Conservation (phyloP, 768 basidiomycete genomes). For the Rickenella mellea region DNA sequence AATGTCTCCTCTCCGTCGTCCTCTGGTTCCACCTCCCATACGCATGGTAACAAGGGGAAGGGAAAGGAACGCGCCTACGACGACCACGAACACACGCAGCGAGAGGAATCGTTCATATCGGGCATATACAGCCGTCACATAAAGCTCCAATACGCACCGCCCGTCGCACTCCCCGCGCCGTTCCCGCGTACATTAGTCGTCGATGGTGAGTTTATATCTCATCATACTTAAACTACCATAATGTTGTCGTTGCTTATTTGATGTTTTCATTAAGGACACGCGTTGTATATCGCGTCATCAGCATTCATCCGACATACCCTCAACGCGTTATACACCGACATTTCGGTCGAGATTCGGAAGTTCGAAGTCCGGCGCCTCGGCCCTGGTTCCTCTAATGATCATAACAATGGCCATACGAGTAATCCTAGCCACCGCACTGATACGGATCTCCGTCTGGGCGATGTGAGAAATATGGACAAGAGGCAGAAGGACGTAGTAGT, state of each 20-base stretch:
- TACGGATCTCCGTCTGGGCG: not conserved
- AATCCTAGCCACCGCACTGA: not conserved
- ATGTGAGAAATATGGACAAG: not conserved
- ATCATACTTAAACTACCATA: not conserved
- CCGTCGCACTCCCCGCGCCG: constrained; percentile 52
- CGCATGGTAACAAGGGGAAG: not conserved
- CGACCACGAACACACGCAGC: constrained; percentile 1
- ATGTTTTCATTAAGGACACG: constrained; percentile 41
- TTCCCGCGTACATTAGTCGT: constrained; percentile 61
- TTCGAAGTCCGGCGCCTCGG: constrained; percentile 25
- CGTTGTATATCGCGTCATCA: constrained; percentile 63
- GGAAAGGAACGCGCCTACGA: not conserved
- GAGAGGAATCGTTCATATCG: not conserved
- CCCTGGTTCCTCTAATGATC: too few species aligned
- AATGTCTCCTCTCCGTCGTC: not conserved
- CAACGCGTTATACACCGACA: constrained; percentile 63
- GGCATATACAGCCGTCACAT: constrained; percentile 52
- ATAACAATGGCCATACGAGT: too few species aligned
- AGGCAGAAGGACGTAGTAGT: constrained; percentile 49
- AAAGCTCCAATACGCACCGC: constrained; percentile 60
- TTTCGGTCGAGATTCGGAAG: constrained; percentile 46
- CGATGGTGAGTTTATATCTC: constrained; percentile 42
- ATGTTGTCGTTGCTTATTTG: not conserved
- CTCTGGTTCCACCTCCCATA: not conserved
- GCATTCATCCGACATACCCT: constrained; percentile 64